Conservation (phyloP, 805 yeast species). For the Pichia cephalocereana region DNA sequence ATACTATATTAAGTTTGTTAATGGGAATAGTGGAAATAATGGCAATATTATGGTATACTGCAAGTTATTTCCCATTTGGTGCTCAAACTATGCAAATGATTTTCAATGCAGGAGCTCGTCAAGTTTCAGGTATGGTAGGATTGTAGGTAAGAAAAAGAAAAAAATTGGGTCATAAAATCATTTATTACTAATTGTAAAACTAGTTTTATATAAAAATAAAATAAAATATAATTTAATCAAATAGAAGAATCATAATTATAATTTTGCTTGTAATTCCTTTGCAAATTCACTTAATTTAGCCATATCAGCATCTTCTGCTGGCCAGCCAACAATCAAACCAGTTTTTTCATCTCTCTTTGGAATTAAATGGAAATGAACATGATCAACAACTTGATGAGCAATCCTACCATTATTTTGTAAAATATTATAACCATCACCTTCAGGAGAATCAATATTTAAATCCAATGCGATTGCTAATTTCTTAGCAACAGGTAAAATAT, state of each 20-base stretch:
- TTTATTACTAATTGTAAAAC: too few relatives aligned
- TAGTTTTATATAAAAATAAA: too few relatives aligned
- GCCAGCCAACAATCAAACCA: conserved; percentile 92
- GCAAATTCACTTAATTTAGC: conserved; percentile 62
- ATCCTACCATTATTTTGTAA: conserved; percentile 90
- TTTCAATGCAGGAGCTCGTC: conserved; percentile 31
- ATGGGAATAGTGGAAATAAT: conserved; percentile 70
- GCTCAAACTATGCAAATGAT: conserved; percentile 58
- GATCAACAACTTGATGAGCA: conserved; percentile 94
- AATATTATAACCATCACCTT: conserved; percentile 74
- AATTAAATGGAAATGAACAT: conserved; percentile 93
- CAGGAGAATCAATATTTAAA: conserved; percentile 51
- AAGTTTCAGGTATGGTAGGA: conserved; percentile 34
- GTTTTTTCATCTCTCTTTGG: conserved; percentile 70
- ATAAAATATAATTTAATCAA: not conserved
- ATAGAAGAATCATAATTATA: conserved; percentile 7
- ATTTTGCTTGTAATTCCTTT: conserved; percentile 42
- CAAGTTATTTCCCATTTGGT: conserved; percentile 95
- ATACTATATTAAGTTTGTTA: conserved; percentile 66
- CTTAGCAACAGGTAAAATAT: conserved; percentile 81
- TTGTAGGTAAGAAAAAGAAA: conserved; percentile 8
- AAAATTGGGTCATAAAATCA: too few relatives aligned
- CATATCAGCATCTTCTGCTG: conserved; percentile 72
- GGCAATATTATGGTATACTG: conserved; percentile 82
- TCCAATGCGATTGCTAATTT: conserved; percentile 68